These are phyloP conservation scores for Phytopythium delawarense DNA, from an alignment of 352 stramenopile species.

Conservation along the genomic window DNA sequence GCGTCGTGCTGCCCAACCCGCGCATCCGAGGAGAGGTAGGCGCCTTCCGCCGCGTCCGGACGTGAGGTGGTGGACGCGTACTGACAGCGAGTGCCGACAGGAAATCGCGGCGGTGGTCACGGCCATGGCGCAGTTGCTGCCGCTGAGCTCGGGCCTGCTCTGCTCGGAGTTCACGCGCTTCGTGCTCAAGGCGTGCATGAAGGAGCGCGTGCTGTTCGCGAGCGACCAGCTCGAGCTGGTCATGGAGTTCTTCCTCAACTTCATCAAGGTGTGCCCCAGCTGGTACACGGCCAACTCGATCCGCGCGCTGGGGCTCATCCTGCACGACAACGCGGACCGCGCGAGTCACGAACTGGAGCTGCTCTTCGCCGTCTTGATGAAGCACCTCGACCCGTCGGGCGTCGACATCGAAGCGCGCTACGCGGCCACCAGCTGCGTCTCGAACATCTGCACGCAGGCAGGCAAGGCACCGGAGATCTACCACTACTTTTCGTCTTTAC, in stretches of 20 bases:
- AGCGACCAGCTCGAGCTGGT: conserved; percentile 49
- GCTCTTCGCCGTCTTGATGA: conserved; percentile 65
- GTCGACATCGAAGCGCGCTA: conserved; percentile 84
- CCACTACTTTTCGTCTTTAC: conserved; percentile 63
- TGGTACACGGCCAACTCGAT: conserved; percentile 75
- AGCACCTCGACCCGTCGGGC: conserved; percentile 70
- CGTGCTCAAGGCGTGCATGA: conserved; percentile 72
- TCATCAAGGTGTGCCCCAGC: conserved; percentile 69
- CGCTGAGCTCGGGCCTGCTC: conserved; percentile 61
- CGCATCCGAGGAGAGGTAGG: conserved; percentile 57
- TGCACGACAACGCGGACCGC: conserved; percentile 78
- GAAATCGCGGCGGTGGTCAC: conserved; percentile 63
- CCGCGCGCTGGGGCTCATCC: conserved; percentile 60
- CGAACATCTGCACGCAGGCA: conserved; percentile 66
- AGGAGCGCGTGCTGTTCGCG: conserved; percentile 68
- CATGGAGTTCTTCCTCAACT: conserved; percentile 67
- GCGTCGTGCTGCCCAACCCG: conserved; percentile 51
- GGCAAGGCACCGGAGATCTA: conserved; percentile 69
- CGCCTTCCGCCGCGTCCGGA: background rate
- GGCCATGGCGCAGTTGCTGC: conserved; percentile 52
- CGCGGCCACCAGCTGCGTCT: conserved; percentile 80
- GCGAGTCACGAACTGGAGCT: conserved; percentile 54
- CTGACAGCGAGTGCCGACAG: conserved; percentile 7
- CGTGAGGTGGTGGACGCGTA: background rate
- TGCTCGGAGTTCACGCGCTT: conserved; percentile 79